Evolutionary conservation across 345 rosid genomes (phyloP), one percentile per base, ranked within the genome.

Genomic region (Capsella bursapastoris): DNA sequence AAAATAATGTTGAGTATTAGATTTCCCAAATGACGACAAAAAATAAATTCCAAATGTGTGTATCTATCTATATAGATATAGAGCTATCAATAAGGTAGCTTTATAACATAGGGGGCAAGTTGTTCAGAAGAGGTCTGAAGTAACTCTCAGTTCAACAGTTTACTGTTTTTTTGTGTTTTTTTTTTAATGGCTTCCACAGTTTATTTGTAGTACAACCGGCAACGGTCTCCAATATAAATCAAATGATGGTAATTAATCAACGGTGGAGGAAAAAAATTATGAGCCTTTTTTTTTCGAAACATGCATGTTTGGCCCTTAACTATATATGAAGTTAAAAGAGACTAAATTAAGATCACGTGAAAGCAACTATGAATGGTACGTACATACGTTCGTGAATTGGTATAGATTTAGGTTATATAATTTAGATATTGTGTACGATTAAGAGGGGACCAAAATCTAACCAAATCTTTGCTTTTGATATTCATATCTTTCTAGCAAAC

Each of bases 71-170:
- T 51, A 52, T 41, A 62, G 69, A 16, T 49, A 45, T 32, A 52
- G 31, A 62, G 69, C 29, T 49, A 45, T 32, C 27, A 27, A 55
- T 10, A 58, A 75, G 63, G 75, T 56, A 61, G 75, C 70, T 76
- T 76, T 63, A 55, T 55, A 53, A 69, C 64, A 53, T 55, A 76
- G 79, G 79, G 52, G 51, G 62, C 79, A 76, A 62, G 56, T 69
- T 69, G 75, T 53, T 62, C 79, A 76, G 79, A 69, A 62, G 60
- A 70, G 75, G 27, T 25, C 64, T 70, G 70, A 52, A 40, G 65
- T 55, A 76, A 76, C 75, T 70, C 66, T 47, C 80, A 69, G 80
- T 76, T 76, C 65, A 62, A 63, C 70, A 62, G 59, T 60, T 13
- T 7, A 52, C 2, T 22, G 25, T 22, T 22, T 22, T 22, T 22